Evolutionary conservation across 768 basidiomycete species (phyloP).

Genomic region (Leccinellum rugosiceps): DNA sequence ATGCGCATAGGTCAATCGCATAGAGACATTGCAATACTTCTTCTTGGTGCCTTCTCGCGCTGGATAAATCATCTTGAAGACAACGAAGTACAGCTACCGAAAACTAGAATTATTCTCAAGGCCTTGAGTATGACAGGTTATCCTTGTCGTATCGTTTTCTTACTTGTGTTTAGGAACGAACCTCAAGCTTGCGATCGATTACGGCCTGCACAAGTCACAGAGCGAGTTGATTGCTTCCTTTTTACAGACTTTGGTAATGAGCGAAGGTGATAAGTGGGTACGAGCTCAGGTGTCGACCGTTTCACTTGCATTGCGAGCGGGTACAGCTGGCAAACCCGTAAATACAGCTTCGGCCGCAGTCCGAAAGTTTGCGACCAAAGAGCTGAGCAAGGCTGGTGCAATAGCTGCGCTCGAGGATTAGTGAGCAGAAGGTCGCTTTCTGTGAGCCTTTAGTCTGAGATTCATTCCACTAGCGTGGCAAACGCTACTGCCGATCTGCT

Average conservation of each 20-base stretch:
- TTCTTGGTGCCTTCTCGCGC: conserved; percentile 88
- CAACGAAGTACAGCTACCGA: conserved; percentile 62
- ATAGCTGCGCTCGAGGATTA: conserved; percentile 90
- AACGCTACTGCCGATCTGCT: conserved; percentile 87
- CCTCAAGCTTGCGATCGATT: conserved; percentile 90
- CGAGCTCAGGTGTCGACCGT: conserved; percentile 63
- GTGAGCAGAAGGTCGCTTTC: conserved; percentile 44
- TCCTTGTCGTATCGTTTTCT: conserved; percentile 73
- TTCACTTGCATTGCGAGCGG: conserved; percentile 64
- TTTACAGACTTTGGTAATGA: conserved; percentile 94
- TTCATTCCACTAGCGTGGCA: conserved; percentile 54
- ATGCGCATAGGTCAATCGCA: conserved; percentile 77
- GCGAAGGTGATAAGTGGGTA: conserved; percentile 93
- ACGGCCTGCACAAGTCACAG: conserved; percentile 76
- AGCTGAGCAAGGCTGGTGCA: conserved; percentile 71
- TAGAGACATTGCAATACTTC: conserved; percentile 79
- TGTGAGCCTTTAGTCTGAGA: not conserved
- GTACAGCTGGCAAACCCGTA: conserved; percentile 72
- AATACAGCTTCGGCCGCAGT: conserved; percentile 71
- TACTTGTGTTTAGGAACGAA: conserved; percentile 69
- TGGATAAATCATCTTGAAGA: conserved; percentile 89
- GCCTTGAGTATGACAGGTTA: conserved; percentile 69
- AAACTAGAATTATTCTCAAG: conserved; percentile 72
- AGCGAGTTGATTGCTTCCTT: conserved; percentile 88
- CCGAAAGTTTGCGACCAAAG: conserved; percentile 81